Evolutionary conservation across 208 protist species (phyloP).

Genomic region (Trypanosomatidae sp.): DNA sequence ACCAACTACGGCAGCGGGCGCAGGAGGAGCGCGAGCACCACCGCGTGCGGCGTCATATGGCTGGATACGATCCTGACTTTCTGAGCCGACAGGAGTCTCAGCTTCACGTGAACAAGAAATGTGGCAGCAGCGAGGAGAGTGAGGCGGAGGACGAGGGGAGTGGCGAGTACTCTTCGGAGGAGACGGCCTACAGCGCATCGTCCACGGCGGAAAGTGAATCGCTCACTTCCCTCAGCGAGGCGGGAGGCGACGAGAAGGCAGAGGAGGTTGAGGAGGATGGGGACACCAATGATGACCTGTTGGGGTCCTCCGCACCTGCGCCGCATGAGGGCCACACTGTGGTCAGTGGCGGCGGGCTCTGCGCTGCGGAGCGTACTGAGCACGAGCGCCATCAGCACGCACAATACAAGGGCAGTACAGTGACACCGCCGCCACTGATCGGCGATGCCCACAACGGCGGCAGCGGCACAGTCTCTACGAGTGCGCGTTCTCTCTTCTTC

Average conservation of each 20-base stretch:
- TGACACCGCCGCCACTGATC: background rate
- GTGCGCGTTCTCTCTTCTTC: conserved; percentile 36
- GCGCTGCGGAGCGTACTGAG: background rate
- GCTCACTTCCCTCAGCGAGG: background rate
- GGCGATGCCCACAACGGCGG: background rate
- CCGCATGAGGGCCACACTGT: background rate
- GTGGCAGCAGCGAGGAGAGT: conserved; percentile 1
- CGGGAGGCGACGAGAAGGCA: conserved; percentile 6
- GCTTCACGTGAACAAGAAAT: conserved; percentile 6
- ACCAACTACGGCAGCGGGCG: conserved; percentile 6
- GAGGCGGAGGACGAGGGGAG: conserved; percentile 7
- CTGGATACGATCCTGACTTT: conserved; percentile 31
- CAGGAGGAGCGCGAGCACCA: conserved; percentile 16
- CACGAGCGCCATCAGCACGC: background rate
- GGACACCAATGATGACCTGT: background rate
- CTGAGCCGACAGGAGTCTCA: conserved; percentile 25
- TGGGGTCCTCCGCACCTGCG: background rate
- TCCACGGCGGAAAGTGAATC: background rate
- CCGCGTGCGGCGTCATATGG: conserved; percentile 28
- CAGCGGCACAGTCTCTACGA: background rate
- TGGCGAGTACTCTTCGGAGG: conserved; percentile 15
- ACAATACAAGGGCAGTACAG: background rate
- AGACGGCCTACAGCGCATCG: conserved; percentile 6
- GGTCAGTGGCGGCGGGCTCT: background rate
- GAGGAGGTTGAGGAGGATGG: conserved; percentile 2